Evolutionary conservation across 192 early-diverging fungal species (phyloP).

Genomic region (Irineochytrium annulatum): DNA sequence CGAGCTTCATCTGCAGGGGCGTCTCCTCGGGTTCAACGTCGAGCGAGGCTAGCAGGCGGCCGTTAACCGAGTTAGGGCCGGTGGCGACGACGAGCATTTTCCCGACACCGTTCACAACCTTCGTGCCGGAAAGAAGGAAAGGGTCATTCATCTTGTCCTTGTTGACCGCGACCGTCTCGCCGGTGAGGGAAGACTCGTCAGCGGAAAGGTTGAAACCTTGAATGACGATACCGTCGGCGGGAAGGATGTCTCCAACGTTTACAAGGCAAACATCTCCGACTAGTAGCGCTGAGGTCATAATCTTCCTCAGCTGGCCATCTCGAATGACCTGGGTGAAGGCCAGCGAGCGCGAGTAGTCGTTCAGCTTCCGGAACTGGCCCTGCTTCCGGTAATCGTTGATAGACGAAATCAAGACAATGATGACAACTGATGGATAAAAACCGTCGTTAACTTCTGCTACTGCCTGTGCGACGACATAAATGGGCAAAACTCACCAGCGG

Average conservation of each 20-base stretch:
- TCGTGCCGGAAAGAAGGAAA: slow-evolving; percentile 91
- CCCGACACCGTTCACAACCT: slow-evolving; percentile 85
- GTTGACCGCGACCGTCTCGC: slow-evolving; percentile 81
- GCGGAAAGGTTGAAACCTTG: slow-evolving; percentile 73
- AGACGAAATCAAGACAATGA: slow-evolving; percentile 86
- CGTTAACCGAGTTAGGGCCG: slow-evolving; percentile 84
- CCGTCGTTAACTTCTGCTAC: neutral
- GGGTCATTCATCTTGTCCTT: slow-evolving; percentile 72
- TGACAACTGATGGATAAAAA: slow-evolving; percentile 59
- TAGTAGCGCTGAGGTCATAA: slow-evolving; percentile 75
- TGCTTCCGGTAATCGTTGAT: slow-evolving; percentile 68
- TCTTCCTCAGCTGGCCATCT: slow-evolving; percentile 65
- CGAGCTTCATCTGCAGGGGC: slow-evolving; percentile 89
- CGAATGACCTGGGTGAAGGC: slow-evolving; percentile 53
- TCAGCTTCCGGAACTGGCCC: slow-evolving; percentile 50
- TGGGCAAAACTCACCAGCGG: slow-evolving; percentile 42
- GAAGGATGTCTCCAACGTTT: slow-evolving; percentile 89
- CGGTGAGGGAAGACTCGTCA: slow-evolving; percentile 90
- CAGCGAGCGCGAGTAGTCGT: slow-evolving; percentile 37
- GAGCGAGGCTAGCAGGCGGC: slow-evolving; percentile 82
- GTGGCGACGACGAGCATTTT: slow-evolving; percentile 79
- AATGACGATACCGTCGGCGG: slow-evolving; percentile 87
- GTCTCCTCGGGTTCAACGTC: slow-evolving; percentile 82
- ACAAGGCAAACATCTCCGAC: slow-evolving; percentile 88
- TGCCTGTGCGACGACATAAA: slow-evolving; percentile 6